Evolutionary conservation across 2,329 filamentous ascomycete species (phyloP).

Genomic region (Lasiodiplodia citricola): DNA sequence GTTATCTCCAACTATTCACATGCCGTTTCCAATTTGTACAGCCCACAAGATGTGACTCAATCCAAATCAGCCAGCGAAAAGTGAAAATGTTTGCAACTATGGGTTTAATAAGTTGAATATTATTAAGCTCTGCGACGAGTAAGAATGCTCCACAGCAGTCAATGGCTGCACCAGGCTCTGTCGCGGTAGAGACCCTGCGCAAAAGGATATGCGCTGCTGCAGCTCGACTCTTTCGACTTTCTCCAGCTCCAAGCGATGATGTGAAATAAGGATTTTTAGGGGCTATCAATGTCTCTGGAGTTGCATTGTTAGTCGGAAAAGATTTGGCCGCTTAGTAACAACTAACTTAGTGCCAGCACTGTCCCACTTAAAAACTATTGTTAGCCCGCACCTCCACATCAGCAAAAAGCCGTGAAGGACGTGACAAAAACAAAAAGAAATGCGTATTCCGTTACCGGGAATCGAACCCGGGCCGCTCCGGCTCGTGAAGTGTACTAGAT

Average conservation of each 20-base stretch:
- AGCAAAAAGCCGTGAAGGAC: not conserved
- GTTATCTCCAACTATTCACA: too few species aligned
- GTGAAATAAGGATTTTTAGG: too few species aligned
- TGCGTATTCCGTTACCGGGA: constrained; percentile 23
- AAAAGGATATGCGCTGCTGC: not conserved
- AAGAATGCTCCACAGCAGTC: too few species aligned
- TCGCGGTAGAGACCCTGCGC: not conserved
- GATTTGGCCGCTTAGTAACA: too few species aligned
- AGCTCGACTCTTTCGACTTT: not conserved
- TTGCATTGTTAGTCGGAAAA: not conserved
- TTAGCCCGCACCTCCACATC: not conserved
- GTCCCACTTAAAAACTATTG: not conserved
- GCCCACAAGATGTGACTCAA: too few species aligned
- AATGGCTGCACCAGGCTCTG: not conserved
- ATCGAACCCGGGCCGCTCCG: constrained; percentile 26
- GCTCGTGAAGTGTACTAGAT: not conserved
- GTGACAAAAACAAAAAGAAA: not conserved
- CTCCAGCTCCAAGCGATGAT: not conserved
- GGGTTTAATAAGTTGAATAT: too few species aligned
- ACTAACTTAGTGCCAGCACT: not conserved
- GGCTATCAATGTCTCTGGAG: too few species aligned
- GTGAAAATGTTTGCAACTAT: too few species aligned
- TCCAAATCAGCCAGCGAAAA: too few species aligned
- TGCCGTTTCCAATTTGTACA: too few species aligned
- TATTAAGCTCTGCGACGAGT: too few species aligned